A percentile compares a stretch with the other conserved stretches of the same genome.
Conservation (phyloP, 139 green algal genomes). For the Chlorella sp. region DNA sequence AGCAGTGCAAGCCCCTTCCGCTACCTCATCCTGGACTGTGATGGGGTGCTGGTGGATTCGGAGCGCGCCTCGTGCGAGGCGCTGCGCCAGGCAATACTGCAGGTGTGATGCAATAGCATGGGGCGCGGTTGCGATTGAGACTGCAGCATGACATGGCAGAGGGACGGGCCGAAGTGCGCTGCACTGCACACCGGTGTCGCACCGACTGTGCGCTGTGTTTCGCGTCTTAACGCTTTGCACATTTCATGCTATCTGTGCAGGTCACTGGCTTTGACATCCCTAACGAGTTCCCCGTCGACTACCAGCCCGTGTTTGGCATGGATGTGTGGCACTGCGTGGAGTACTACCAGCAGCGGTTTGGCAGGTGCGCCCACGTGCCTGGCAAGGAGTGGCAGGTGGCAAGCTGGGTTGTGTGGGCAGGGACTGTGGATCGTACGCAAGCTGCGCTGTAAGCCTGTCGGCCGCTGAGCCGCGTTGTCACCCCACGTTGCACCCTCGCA, state of each 20-base stretch:
- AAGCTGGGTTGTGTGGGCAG: no score
- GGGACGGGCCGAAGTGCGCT: no score
- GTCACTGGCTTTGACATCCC: slow-evolving; percentile 84
- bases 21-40: slow-evolving; percentile 83
- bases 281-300: slow-evolving; percentile 76
- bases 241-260: slow-evolving; percentile 21
- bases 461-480: no score
- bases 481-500: not conserved
- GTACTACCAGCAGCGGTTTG: slow-evolving; percentile 58
- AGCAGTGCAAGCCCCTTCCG: slow-evolving; percentile 44
- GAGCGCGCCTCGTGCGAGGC: slow-evolving; percentile 78
- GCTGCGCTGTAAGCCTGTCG: no score
- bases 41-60: slow-evolving; percentile 84
- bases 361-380: slow-evolving; percentile 7
- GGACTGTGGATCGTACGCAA: no score
- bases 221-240: no score
- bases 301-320: slow-evolving; percentile 82
- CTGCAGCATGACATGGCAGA: no score
- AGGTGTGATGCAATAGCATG: no score
- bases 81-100: slow-evolving; percentile 65
- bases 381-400: no score
- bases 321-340: slow-evolving; percentile 75
- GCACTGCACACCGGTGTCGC: no score
- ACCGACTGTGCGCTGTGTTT: no score
- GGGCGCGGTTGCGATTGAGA: no score